These are phyloP conservation scores for Verbena officinalis DNA, from an alignment of 257 asterid species.

Conservation along the genomic window DNA sequence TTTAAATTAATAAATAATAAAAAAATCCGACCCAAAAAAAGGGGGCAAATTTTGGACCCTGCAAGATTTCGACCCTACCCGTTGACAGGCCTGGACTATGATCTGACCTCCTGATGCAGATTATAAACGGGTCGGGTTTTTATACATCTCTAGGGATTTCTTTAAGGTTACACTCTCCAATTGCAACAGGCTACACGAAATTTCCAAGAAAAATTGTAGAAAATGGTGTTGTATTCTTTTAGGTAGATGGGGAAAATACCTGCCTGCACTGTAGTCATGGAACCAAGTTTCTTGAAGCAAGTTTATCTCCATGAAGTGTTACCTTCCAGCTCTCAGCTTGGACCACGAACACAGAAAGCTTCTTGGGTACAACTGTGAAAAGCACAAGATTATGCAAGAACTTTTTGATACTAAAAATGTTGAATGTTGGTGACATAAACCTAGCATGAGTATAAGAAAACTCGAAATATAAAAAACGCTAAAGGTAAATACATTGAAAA, in stretches of 20 bases:
- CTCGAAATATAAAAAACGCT: background rate
- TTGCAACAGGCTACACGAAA: background rate
- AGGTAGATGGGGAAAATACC: constrained; percentile 6
- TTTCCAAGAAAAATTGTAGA: background rate
- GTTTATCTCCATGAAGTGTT: constrained; percentile 70
- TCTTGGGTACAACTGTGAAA: constrained; percentile 79
- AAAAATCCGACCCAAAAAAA: too few relatives aligned
- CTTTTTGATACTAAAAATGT: too few relatives aligned
- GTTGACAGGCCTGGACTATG: too few relatives aligned
- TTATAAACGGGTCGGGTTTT: too few relatives aligned
- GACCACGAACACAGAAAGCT: constrained; percentile 70
- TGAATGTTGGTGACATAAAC: too few relatives aligned
- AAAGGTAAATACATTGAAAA: constrained; percentile 14
- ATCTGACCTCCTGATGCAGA: too few relatives aligned
- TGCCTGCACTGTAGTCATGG: constrained; percentile 35
- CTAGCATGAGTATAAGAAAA: too few relatives aligned
- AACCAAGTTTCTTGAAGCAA: constrained; percentile 58
- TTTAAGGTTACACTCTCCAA: background rate
- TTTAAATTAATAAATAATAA: too few relatives aligned
- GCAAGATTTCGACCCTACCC: too few relatives aligned
- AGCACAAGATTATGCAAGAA: constrained; percentile 14
- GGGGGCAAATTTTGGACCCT: too few relatives aligned
- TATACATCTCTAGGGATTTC: background rate
- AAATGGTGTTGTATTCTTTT: background rate
- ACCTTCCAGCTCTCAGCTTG: constrained; percentile 91